Percentiles rank a stretch among this genome's conserved stretches.
Conservation (phyloP, 257 asterid genomes). For the Salvia miltiorrhiza region DNA sequence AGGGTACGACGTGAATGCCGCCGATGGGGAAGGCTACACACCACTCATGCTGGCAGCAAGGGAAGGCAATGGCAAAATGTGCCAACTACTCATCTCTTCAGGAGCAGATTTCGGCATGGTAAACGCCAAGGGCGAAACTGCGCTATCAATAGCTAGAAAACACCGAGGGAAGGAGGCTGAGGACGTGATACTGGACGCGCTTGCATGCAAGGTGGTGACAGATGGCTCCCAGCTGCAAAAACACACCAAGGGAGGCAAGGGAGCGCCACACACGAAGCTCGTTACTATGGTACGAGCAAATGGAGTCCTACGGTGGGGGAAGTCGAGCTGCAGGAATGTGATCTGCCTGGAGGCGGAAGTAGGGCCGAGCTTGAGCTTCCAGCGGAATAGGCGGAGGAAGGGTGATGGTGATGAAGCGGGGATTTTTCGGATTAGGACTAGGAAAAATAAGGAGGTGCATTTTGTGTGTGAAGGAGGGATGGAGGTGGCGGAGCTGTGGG, state of each 20-base stretch:
- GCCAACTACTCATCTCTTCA: constrained; percentile 46
- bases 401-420: constrained; percentile 54
- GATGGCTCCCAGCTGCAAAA: constrained; percentile 47
- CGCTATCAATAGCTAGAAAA: constrained; percentile 47
- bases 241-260: constrained; percentile 82
- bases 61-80: constrained; percentile 57
- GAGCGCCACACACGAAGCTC: constrained; percentile 58
- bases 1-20: constrained; percentile 54
- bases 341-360: constrained; percentile 53
- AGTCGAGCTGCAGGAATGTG: constrained; percentile 56
- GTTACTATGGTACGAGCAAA: constrained; percentile 42
- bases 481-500: constrained; percentile 49
- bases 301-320: constrained; percentile 72
- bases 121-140: constrained; percentile 64
- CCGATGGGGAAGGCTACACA: constrained; percentile 60
- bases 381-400: constrained; percentile 43
- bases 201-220: constrained; percentile 55
- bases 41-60: constrained; percentile 80
- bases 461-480: constrained; percentile 68
- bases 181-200: constrained; percentile 47
- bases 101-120: constrained; percentile 47
- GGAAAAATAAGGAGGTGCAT: constrained; percentile 64
- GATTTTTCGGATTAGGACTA: constrained; percentile 58
- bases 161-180: constrained; percentile 41
- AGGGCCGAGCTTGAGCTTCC: constrained; percentile 58